A percentile compares a stretch with the other conserved stretches of the same genome.
Conservation (phyloP, 2,329 filamentous ascomycete species). For the Pyricularia pennisetigena region DNA sequence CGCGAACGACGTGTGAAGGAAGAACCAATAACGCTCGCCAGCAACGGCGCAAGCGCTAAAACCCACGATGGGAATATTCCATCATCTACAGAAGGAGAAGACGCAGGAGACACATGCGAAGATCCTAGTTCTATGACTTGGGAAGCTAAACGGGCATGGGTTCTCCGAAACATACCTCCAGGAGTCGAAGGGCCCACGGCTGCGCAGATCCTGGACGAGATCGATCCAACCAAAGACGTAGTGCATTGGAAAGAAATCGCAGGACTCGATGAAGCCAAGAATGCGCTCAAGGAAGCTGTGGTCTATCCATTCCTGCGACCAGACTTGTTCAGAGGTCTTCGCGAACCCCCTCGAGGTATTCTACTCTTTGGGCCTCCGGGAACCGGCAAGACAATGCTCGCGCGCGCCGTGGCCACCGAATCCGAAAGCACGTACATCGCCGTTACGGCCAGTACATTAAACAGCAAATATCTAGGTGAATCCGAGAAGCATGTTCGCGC, state of each 20-base stretch:
- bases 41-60: background rate
- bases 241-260: constrained; percentile 94
- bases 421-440: constrained; percentile 94
- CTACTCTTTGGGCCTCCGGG: constrained; percentile 91
- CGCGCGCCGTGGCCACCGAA: constrained; percentile 88
- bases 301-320: constrained; percentile 95
- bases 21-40: background rate
- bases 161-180: constrained; percentile 70
- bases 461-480: constrained; percentile 92
- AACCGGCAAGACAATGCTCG: constrained; percentile 98
- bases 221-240: constrained; percentile 87
- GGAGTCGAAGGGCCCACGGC: constrained; percentile 77
- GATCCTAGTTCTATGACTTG: constrained; percentile 32
- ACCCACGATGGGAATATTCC: background rate
- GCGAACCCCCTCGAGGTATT: constrained; percentile 92
- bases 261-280: constrained; percentile 82
- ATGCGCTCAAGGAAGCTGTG: constrained; percentile 85
- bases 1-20: background rate
- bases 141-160: constrained; percentile 49
- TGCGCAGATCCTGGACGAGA: constrained; percentile 90
- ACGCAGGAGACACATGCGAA: constrained; percentile 22
- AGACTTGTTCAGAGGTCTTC: constrained; percentile 89
- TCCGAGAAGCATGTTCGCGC: constrained; percentile 94
- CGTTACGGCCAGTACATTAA: constrained; percentile 88
- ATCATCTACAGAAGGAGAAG: background rate